Evolutionary conservation across 495 filamentous ascomycete species (phyloP), one percentile per base, ranked within the genome.

Genomic region (Lichenothelia convexa): DNA sequence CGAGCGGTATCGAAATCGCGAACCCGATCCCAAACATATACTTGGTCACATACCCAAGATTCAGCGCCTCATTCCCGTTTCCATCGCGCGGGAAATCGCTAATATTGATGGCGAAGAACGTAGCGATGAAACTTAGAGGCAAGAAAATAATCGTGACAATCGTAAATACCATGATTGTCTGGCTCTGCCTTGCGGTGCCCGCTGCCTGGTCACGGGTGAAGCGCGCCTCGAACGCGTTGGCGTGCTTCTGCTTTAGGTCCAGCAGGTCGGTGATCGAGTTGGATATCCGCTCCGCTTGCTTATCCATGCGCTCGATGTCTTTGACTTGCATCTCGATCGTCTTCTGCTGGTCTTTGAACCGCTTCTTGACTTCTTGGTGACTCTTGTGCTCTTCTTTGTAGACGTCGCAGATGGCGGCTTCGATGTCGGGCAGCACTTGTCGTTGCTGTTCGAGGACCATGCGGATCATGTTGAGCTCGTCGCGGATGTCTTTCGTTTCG

Each of bases 161-260:
- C n/a, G n/a, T n/a, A n/a, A n/a, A n/a, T 5, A 81, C 67, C 64
- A 83, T 73, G 40, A 80, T 72, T 3, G 73, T 78, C 43, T 78
- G 72, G n/a, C 67, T 64, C 46, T 82, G 77, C n/a, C 65, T 56
- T 1, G 68, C 68, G 0, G 75, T 77, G 2, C 67, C 70, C 1
- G 68, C 62, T 1, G 74, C 73, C 43, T 79, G 73, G 32, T 78
- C 71, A 18, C 75, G 62, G 0, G 76, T 70, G 43, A 75, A 78
- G 7, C 74, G 62, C 2, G 76, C 75, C 43, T 81, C 76, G 24
- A 76, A 69, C 3, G 70, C 72, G 53, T 78, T 80, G 35, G 74
- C 73, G 32, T 79, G 71, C 55, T 80, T 82, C 42, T 82, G 66
- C 43, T 70, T 70, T 6, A 70, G 53, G 37, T 70, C 66, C 0